These are phyloP conservation scores for Ceratocystis variospora DNA, from an alignment of 2,329 filamentous ascomycete species.

Conservation along the genomic window DNA sequence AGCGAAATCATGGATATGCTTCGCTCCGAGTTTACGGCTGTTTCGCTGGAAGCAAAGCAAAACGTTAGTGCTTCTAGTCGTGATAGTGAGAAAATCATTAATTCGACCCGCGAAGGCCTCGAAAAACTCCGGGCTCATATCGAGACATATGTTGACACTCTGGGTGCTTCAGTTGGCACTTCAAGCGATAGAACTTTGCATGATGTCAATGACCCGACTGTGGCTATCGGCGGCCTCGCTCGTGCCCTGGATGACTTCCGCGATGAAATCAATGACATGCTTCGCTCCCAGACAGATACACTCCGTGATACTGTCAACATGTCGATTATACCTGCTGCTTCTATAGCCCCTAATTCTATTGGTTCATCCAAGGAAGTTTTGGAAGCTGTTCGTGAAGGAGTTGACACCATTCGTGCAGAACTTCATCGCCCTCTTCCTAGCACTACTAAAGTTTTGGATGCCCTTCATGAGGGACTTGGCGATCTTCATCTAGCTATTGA, in stretches of 20 bases:
- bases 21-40: conserved; percentile 43
- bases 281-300: conserved; percentile 71
- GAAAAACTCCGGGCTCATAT: conserved; percentile 69
- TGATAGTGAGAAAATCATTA: conserved; percentile 77
- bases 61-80: conserved; percentile 65
- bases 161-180: conserved; percentile 35
- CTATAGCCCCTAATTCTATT: conserved; percentile 21
- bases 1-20: conserved; percentile 52
- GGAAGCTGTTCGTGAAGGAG: conserved; percentile 53
- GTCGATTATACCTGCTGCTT: conserved; percentile 47
- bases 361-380: conserved; percentile 47
- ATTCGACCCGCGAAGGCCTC: conserved; percentile 75
- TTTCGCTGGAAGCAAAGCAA: conserved; percentile 55
- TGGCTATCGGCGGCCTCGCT: conserved; percentile 40
- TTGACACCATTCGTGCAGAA: conserved; percentile 63
- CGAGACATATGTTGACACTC: conserved; percentile 64
- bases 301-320: conserved; percentile 65
- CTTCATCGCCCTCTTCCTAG: conserved; percentile 54
- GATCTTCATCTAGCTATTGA: conserved; percentile 67
- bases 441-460: conserved; percentile 77
- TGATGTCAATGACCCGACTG: conserved; percentile 65
- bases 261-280: conserved; percentile 52
- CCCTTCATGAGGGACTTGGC: conserved; percentile 75
- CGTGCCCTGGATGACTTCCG: conserved; percentile 51
- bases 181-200: conserved; percentile 21